Evolutionary conservation across 345 rosid genomes (phyloP), one percentile per base, ranked within the genome.

Genomic region (Eucalyptus regnans): DNA sequence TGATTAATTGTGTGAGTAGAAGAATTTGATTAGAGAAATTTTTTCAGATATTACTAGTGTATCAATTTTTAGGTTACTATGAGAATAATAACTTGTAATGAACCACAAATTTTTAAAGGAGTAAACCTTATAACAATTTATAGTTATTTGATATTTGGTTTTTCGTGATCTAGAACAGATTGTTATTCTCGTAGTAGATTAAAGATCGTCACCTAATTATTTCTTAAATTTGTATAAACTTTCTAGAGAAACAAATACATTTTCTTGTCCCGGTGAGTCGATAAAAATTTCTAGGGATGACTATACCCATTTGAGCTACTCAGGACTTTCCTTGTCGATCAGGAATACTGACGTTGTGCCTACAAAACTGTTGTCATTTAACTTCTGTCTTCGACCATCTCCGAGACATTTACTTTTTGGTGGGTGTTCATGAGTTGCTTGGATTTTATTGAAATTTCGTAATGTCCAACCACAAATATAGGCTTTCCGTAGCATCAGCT

Each of bases 11-110:
- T 60, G 68, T 3, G 33, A 60, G 17, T 62, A 62, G 68, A 62
- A 29, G 31, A 29, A 27, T 62, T 62, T 62, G 33, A 27, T 62
- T 29, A 62, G 16, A 62, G 17, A 62, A 12, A 1, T 3, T 62
- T 52, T 52, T 52, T 20, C 0, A 4, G 0, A 52, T 10, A 20
- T 52, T 52, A 52, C 2, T 52, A 18, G 58, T 52, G 1, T 52
- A 52, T 1, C 0, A 18, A 0, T 18, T 52, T 52, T 52, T 52
- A 25, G 56, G 10, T 5, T 52, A 20, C 25, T 52, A 52, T 20
- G 25, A 7, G 4, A 52, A 52, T 52, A 52, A 18, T 52, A 52
- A 52, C 1, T 52, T 52, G 58, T 8, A 3, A 18, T 52, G 25
- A 52, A 52, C 0, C 10, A 52, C 2, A 52, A 52, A 18, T 52